Base-by-base conservation (phyloP, 345 rosid genomes). In the Eucalyptus pumila region DNA sequence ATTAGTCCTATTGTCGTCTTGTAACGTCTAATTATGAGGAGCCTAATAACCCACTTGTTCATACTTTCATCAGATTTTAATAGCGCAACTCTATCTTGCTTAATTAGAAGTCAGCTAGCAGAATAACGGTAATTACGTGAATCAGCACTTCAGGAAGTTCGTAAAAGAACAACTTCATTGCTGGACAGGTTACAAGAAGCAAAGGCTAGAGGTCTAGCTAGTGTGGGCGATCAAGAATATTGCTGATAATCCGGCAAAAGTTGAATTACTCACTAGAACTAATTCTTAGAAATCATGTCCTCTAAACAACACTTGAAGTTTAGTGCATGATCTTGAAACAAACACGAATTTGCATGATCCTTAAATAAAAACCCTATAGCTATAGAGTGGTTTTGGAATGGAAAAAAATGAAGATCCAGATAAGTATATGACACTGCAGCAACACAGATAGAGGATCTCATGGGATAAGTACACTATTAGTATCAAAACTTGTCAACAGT, bases 401-500 rank as follows among this genome's bases (percentile, higher is more conserved):
- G 45, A 72, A 19, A 72, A 19, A 37, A 37, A 16, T 37, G 45
- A 72, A 72, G 45, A 72, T 37, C 14, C 3, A 72, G 2, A 37
- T 72, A 24, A 72, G 3, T 37, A 19, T 19, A 37, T 72, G 81
- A 37, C 27, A 37, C 4, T 10, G 8, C 5, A 72, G 26, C 27
- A 72, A 8, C 45, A 19, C 4, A 11, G 15, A 37, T 9, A 37
- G 27, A 72, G 26, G 81, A 24, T 72, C 40, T 72, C 26, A 49
- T 1, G 15, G 16, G 51, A 1, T 50, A 50, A 50, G 7, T 0
- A 50, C 52, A 50, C 52, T 50, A 50, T 50, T 0, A 15, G 52
- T 50, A 7, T 0, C 7, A 15, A 50, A 15, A 50, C 7, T 50
- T 50, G 0, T 50, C 7, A 15, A 50, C 3, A 1, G 1, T 3